Base-by-base conservation (phyloP, 306 rosid species). In the Prunus armeniaca region DNA sequence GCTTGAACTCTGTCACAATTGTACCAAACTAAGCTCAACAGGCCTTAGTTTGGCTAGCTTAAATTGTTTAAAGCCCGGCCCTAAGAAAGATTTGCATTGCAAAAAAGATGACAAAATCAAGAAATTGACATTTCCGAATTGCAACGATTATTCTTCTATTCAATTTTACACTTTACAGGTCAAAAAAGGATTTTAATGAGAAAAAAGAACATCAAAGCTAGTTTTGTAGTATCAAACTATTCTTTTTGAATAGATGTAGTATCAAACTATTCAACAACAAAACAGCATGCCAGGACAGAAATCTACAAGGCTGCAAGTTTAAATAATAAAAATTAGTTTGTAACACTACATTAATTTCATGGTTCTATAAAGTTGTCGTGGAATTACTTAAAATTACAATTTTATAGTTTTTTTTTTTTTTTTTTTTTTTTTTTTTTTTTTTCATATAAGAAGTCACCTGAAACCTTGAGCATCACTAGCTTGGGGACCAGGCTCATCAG, bases 401-500 rank as follows among this genome's bases (percentile, higher is more conserved):
- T 57, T 34, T 32, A 38, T 17, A 34, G 49, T 17, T 8, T 38
- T 52, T 66, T 43, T 69, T 79, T n/a, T n/a, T n/a, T n/a, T n/a
- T n/a, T n/a, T n/a, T n/a, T n/a, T n/a, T 17, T 8, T 38, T 52
- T 66, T 43, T 69, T 64, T 32, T 5, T 30, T 22, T 22, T 22
- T 22, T 22, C 68, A 71, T 62, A 75, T 55, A 74, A 83, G 55
- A 75, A 72, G n/a, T 80, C 81, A 91, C 98, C 97, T 91, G 76
- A 85, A 86, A 84, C 79, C 84, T 74, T 86, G 96, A 79, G 88
- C 82, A 67, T 84, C 90, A 41, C 88, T 81, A 74, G 91, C 79
- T 80, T 85, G 90, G 58, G 80, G 65, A 69, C 75, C 81, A 55
- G 85, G 55, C 71, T 86, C 96, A 72, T 88, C 90, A 75, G 86